Evolutionary conservation across 2,329 filamentous ascomycete genomes (phyloP).

Genomic region (Apiospora phragmitis): DNA sequence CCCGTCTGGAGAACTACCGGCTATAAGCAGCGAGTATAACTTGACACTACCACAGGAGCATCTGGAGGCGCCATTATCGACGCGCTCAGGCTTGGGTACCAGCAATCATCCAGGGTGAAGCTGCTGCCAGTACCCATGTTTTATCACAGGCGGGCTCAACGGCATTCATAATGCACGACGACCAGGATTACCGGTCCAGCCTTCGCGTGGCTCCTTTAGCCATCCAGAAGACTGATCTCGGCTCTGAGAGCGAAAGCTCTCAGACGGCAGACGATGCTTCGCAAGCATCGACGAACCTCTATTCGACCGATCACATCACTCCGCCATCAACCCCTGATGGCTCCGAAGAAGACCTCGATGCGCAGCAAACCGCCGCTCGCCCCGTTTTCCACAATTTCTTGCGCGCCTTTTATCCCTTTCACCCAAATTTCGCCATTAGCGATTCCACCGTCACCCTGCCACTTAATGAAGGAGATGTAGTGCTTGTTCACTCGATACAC

Average conservation of each 20-base stretch:
- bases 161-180: conserved; percentile 48
- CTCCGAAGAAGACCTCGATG: conserved; percentile 59
- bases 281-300: conserved; percentile 39
- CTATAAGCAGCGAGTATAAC: neutral
- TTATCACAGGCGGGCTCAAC: neutral
- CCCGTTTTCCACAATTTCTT: conserved; percentile 91
- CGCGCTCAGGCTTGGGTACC: neutral
- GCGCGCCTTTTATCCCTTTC: conserved; percentile 90
- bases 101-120: neutral
- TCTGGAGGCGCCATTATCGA: neutral
- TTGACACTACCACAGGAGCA: neutral
- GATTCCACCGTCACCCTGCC: conserved; percentile 87
- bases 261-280: conserved; percentile 22
- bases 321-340: conserved; percentile 74
- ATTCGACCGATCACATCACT: conserved; percentile 65
- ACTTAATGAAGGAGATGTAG: conserved; percentile 85
- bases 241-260: conserved; percentile 28
- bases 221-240: conserved; percentile 46
- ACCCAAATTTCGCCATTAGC: conserved; percentile 73
- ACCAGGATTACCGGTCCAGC: conserved; percentile 54
- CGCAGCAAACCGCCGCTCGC: conserved; percentile 45
- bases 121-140: conserved; percentile 6
- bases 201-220: conserved; percentile 61
- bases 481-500: conserved; percentile 94
- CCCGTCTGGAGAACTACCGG: neutral